A percentile compares a stretch with the other conserved stretches of the same genome.
phyloP scores from a whole-genome alignment of 169 alveolate species.

The Theileria luwenshuni region DNA sequence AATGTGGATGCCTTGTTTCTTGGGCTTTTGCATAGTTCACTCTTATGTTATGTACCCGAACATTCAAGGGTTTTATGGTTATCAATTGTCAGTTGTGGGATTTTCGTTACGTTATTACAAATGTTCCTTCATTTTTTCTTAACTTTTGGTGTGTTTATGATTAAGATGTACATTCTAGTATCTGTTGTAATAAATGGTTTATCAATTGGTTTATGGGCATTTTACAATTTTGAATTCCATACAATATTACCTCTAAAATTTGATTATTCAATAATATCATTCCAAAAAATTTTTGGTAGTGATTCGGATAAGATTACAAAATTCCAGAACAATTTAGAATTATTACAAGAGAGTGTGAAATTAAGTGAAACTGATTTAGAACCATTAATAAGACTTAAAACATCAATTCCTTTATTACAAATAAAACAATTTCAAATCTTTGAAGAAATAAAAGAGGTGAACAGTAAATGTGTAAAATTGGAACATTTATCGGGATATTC shows the following conservation, averaged over 20 bases:
- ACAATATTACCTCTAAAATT: too few relatives aligned
- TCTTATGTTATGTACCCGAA: not conserved
- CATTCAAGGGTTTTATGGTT: not conserved
- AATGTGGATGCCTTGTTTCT: not conserved
- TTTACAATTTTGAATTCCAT: not conserved
- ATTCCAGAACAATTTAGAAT: too few relatives aligned
- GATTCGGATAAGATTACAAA: too few relatives aligned
- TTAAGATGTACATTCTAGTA: not conserved
- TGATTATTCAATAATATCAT: too few relatives aligned
- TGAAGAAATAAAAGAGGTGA: not conserved
- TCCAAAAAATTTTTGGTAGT: too few relatives aligned
- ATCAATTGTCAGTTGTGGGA: not conserved
- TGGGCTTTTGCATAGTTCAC: not conserved
- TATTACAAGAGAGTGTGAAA: too few relatives aligned
- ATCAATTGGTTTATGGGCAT: constrained; percentile 10
- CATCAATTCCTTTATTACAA: too few relatives aligned
- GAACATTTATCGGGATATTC: not conserved
- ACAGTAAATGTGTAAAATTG: not conserved
- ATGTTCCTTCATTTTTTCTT: not conserved
- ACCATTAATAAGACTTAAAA: too few relatives aligned
- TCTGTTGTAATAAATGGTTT: not conserved
- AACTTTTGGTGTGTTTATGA: not conserved
- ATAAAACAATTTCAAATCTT: too few relatives aligned
- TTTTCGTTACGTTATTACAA: not conserved
- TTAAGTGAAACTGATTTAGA: too few relatives aligned